A percentile compares a stretch with the other conserved stretches of the same genome.
Conservation (phyloP, 768 basidiomycete species). For the Paxillus involutus region DNA sequence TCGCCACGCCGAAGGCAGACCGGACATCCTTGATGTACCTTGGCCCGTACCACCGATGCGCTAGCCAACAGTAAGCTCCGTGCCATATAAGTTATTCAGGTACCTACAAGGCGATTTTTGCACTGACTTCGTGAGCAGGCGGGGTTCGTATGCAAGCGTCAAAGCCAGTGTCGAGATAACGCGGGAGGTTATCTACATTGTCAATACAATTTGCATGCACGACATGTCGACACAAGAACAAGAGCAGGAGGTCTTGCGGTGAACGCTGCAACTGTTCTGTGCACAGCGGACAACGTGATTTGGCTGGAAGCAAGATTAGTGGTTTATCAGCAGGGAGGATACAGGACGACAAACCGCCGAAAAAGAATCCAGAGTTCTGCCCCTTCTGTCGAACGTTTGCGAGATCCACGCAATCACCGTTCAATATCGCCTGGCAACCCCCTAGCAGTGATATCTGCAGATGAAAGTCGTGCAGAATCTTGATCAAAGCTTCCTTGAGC, state of each 20-base stretch:
- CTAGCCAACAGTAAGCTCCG: conserved; percentile 35
- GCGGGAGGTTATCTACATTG: conserved; percentile 63
- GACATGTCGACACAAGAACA: conserved; percentile 88
- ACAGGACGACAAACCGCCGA: conserved; percentile 55
- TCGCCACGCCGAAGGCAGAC: conserved; percentile 67
- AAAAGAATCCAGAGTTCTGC: conserved; percentile 79
- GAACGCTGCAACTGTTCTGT: conserved; percentile 52
- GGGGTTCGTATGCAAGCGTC: conserved; percentile 41
- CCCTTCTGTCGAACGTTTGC: conserved; percentile 66
- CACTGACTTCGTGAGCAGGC: conserved; percentile 49
- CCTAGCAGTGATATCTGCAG: conserved; percentile 91
- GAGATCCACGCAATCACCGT: conserved; percentile 78
- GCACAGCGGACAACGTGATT: conserved; percentile 69
- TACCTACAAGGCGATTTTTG: conserved; percentile 78
- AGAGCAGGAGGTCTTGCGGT: conserved; percentile 59
- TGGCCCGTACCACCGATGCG: conserved; percentile 68
- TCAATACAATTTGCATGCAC: conserved; percentile 79
- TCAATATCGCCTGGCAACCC: conserved; percentile 85
- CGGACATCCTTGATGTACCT: conserved; percentile 70
- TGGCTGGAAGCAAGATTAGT: conserved; percentile 42
- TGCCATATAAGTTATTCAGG: not conserved
- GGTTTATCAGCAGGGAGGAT: not conserved
- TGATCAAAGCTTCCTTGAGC: conserved; percentile 90
- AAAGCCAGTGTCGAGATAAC: conserved; percentile 52
- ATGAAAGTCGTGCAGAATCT: conserved; percentile 96